These are phyloP conservation scores for Eucalyptus sideroxylon DNA, from an alignment of 345 rosid species.

Conservation along the genomic window DNA sequence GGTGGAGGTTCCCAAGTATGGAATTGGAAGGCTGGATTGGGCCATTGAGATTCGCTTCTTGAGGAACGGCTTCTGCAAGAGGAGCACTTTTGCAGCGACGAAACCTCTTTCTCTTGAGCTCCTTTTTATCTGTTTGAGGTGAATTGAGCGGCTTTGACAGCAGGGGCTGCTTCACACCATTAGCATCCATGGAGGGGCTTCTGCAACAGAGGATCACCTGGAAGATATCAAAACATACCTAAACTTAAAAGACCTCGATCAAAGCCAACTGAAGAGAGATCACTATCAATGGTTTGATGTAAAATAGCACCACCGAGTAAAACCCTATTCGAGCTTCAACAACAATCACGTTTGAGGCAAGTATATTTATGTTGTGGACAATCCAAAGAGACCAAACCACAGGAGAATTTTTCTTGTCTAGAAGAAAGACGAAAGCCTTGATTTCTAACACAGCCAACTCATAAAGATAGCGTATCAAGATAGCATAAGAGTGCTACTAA, in stretches of 20 bases:
- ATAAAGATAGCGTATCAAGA: not conserved
- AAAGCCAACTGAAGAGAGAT: not conserved
- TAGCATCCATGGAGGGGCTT: conserved; percentile 30
- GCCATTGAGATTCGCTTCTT: not conserved
- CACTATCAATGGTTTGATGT: not conserved
- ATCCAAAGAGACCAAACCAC: not conserved
- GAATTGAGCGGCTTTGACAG: conserved; percentile 19
- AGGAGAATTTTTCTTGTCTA: not conserved
- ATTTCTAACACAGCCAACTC: not conserved
- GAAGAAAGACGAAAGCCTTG: not conserved
- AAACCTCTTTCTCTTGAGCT: conserved; percentile 25
- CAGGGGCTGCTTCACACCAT: conserved; percentile 32
- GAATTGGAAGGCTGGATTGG: conserved; percentile 12
- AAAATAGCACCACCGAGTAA: not conserved
- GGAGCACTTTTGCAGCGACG: conserved; percentile 74
- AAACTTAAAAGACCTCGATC: not conserved
- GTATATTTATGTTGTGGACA: not conserved
- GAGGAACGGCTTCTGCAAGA: conserved; percentile 18
- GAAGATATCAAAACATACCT: not conserved
- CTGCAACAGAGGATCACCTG: not conserved
- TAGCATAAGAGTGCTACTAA: not conserved
- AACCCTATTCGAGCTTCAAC: not conserved
- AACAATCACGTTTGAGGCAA: not conserved
- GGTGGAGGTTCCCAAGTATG: conserved; percentile 26
- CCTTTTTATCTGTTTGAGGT: not conserved